Conservation (phyloP, 371 early-diverging fungal genomes). For the Rhizomucor pusillus region DNA sequence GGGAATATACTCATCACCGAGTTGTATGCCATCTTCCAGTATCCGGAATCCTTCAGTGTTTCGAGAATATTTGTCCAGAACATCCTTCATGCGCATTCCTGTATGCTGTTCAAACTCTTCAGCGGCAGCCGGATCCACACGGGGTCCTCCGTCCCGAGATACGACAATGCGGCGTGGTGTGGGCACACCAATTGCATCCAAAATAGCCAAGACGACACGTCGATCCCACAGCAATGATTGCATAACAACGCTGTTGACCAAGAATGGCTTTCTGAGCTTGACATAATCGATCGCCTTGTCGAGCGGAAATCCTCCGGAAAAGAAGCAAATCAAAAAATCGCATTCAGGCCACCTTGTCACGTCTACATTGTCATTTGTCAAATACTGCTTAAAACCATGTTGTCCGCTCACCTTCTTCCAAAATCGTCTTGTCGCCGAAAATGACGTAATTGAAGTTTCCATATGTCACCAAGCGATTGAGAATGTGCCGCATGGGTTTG, state of each 20-base stretch:
- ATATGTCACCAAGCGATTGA: constrained; percentile 73
- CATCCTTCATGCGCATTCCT: constrained; percentile 52
- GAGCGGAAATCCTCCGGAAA: constrained; percentile 93
- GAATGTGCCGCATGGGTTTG: constrained; percentile 95
- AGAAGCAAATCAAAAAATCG: constrained; percentile 97
- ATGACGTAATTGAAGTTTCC: constrained; percentile 86
- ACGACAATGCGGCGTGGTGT: constrained; percentile 84
- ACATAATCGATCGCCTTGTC: constrained; percentile 92
- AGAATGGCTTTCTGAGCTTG: constrained; percentile 79
- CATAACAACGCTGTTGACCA: constrained; percentile 89
- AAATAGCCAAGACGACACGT: constrained; percentile 80
- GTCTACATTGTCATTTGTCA: constrained; percentile 33
- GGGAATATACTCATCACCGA: constrained; percentile 63
- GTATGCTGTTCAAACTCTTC: constrained; percentile 39
- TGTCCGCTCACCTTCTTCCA: constrained; percentile 80
- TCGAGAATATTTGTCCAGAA: constrained; percentile 25
- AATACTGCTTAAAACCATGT: neutral
- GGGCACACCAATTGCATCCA: constrained; percentile 84
- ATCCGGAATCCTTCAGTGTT: constrained; percentile 21
- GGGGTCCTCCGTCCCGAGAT: constrained; percentile 72
- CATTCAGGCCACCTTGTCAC: constrained; percentile 93
- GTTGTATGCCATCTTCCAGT: constrained; percentile 67
- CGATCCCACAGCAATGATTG: constrained; percentile 94
- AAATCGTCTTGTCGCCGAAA: constrained; percentile 95
- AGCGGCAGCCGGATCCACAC: constrained; percentile 43